Evolutionary conservation across 345 rosid species (phyloP), one percentile per base, ranked within the genome.

Genomic region (Kandelia obovata): DNA sequence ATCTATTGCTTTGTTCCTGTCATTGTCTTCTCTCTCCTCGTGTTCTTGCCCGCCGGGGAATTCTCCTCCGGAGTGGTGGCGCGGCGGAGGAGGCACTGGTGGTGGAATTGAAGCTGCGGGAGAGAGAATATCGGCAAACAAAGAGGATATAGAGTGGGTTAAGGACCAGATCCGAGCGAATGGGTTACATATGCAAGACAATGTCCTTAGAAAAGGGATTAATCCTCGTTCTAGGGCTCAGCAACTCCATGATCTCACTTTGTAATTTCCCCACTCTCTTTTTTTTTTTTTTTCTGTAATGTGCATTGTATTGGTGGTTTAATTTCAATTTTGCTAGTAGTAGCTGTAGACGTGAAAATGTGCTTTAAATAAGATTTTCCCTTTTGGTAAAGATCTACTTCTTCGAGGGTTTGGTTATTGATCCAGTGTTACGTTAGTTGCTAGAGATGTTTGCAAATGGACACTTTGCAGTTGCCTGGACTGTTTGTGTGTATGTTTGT

Each of bases 211-310:
- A 6, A 96, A 96, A 71, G 99, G 97, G 62, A 96, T 96, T 25
- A 96, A 92, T 75, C 99, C 99, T 30, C 89, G 99, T 35, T 84
- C 99, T 25, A 79, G 99, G 53, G 94, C 84, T 76, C 97, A 90
- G 71, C 99, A 96, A 75, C 87, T 96, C 46, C 75, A 83, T 47
- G 98, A 96, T 90, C 98, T 96, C 53, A 68, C 58, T 46, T 83
- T 87, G 99, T 96, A 83, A 83, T 75, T 26, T 9, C 64, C n/a
- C 53, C 46, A 21, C 16, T 55, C 21, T 23, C 15, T 6, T 5
- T 1, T 55, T 55, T 9, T 0, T 8, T 17, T 23, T 55, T 55
- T 55, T 9, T 30, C 9, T 21, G 59, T 20, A 15, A 26, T 25
- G 59, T 9, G 59, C 6, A 9, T 43, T 3, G 49, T 13, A 43